These are phyloP conservation scores for Serpula lacrymans DNA, from an alignment of 768 basidiomycete genomes.

Conservation along the genomic window DNA sequence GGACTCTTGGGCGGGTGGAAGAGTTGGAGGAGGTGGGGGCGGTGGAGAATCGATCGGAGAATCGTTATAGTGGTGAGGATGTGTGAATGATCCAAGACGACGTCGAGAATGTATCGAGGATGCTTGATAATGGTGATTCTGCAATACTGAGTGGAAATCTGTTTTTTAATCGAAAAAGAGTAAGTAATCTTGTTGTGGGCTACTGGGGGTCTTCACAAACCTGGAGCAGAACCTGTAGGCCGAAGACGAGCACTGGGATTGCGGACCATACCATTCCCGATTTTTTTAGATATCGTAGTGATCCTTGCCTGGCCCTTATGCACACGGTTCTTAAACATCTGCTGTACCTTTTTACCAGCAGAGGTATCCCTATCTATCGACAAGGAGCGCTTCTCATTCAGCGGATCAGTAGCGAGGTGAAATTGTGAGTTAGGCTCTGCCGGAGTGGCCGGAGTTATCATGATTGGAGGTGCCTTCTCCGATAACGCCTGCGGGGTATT, in stretches of 20 bases:
- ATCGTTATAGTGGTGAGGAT: conserved; percentile 25
- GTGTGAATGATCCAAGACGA: conserved; percentile 49
- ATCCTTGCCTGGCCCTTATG: conserved; percentile 72
- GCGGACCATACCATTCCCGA: conserved; percentile 65
- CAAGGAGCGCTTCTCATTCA: conserved; percentile 20
- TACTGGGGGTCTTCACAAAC: conserved; percentile 35
- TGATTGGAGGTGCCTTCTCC: conserved; percentile 40
- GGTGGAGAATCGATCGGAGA: conserved; percentile 31
- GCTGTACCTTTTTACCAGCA: conserved; percentile 70
- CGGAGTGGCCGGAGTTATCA: conserved; percentile 61
- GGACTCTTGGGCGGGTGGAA: conserved; percentile 34
- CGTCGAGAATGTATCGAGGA: conserved; percentile 84
- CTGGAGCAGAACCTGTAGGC: conserved; percentile 66
- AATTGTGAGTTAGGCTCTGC: conserved; percentile 26
- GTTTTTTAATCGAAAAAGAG: conserved; percentile 7
- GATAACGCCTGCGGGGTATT: neutral
- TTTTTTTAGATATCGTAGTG: conserved; percentile 72
- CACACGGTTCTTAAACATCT: conserved; percentile 70
- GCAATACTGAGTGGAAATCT: conserved; percentile 71
- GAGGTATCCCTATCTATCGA: conserved; percentile 43
- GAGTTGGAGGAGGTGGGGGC: conserved; percentile 23
- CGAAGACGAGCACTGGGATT: conserved; percentile 46
- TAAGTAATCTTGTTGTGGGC: neutral
- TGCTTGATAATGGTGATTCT: conserved; percentile 61
- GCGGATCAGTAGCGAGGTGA: conserved; percentile 12